These are phyloP conservation scores for Oidium heveae DNA, from an alignment of 2,329 filamentous ascomycete species.

Conservation along the genomic window DNA sequence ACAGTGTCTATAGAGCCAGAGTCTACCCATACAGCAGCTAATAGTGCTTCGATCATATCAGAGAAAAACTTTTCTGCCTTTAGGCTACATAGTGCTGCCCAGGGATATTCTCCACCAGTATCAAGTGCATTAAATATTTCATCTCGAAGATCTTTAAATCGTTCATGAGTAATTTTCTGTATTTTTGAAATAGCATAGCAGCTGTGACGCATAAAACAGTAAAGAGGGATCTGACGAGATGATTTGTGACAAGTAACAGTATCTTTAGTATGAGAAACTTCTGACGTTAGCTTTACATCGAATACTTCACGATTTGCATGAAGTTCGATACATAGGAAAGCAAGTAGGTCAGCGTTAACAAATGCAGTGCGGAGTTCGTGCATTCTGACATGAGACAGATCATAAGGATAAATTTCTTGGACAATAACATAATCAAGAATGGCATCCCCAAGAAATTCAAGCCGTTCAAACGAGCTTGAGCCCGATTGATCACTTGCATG, in stretches of 20 bases:
- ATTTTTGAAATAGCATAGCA: constrained; percentile 21
- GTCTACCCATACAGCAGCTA: constrained; percentile 72
- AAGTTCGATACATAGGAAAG: constrained; percentile 45
- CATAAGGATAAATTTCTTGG: constrained; percentile 23
- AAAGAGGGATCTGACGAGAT: constrained; percentile 20
- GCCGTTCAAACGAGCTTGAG: constrained; percentile 33
- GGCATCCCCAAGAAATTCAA: constrained; percentile 75
- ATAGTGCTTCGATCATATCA: constrained; percentile 55
- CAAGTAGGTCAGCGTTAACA: constrained; percentile 59
- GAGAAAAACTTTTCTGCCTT: constrained; percentile 54
- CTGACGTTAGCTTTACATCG: constrained; percentile 1
- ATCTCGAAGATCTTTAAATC: constrained; percentile 18
- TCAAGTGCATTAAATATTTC: constrained; percentile 25
- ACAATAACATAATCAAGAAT: constrained; percentile 60
- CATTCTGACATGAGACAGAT: constrained; percentile 34
- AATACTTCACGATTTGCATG: constrained; percentile 15
- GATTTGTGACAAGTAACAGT: background rate
- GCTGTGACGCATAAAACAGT: constrained; percentile 41
- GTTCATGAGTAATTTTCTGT: constrained; percentile 14
- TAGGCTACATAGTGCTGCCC: constrained; percentile 42
- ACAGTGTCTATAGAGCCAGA: constrained; percentile 37
- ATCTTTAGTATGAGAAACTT: background rate
- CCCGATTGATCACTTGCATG: constrained; percentile 35
- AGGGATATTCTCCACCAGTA: constrained; percentile 38
- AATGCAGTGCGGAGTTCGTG: constrained; percentile 51